These are phyloP conservation scores for baker's yeast (Saccharomyces cerevisiae) DNA, from an alignment of 805 yeast genomes.

Conservation along the genomic window DNA sequence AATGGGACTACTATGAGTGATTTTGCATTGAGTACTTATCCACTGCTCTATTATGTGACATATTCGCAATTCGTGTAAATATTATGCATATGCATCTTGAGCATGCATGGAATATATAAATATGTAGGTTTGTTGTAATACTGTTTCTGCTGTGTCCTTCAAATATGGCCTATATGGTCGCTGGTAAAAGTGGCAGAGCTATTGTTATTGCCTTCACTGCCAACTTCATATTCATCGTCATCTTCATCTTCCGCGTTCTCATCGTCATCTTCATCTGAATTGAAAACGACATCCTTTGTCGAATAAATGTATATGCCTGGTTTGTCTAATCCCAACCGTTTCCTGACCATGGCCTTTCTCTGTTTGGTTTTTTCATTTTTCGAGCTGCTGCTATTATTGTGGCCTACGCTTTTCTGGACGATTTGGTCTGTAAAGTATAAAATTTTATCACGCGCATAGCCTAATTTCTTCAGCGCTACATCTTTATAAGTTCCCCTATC, in stretches of 20 bases:
- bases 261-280: slow-evolving; percentile 22
- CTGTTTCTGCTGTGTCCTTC: no score
- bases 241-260: slow-evolving; percentile 1
- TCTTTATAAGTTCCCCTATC: slow-evolving; percentile 16
- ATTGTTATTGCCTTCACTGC: background rate
- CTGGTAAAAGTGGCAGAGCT: background rate
- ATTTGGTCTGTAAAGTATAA: slow-evolving; percentile 43
- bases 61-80: background rate
- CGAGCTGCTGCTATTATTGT: slow-evolving; percentile 26
- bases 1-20: slow-evolving; percentile 21
- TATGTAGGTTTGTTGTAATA: background rate
- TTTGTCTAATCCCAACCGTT: slow-evolving; percentile 21
- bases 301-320: slow-evolving; percentile 37
- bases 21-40: background rate
- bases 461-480: slow-evolving; percentile 16
- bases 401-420: slow-evolving; percentile 52
- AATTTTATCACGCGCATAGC: slow-evolving; percentile 32
- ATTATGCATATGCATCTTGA: background rate
- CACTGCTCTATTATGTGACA: slow-evolving; percentile 2
- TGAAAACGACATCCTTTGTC: slow-evolving; percentile 36
- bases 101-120: background rate
- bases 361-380: slow-evolving; percentile 3
- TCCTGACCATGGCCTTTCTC: slow-evolving; percentile 19
- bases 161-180: background rate
- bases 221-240: background rate